phyloP scores from a whole-genome alignment of 495 filamentous ascomycete species.

The Extremus antarcticus region DNA sequence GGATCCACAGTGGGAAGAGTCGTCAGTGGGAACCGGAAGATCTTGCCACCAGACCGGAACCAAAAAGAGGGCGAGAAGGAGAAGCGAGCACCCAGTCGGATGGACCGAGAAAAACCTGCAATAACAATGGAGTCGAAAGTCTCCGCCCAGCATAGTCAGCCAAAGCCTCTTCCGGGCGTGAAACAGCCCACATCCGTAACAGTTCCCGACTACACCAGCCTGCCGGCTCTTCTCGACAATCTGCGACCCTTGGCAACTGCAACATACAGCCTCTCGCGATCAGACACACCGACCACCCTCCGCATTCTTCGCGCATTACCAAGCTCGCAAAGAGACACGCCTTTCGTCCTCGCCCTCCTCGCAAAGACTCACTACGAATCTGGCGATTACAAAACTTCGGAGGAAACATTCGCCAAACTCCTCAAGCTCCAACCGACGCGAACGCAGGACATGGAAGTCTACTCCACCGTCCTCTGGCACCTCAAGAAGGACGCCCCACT shows the following conservation, averaged over 20 bases:
- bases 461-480: slow-evolving; percentile 95
- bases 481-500: slow-evolving; percentile 83
- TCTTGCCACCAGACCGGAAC: slow-evolving; percentile 51
- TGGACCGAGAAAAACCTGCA: slow-evolving; percentile 8
- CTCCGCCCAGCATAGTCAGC: background rate
- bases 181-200: background rate
- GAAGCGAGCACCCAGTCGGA: slow-evolving; percentile 21
- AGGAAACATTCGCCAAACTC: slow-evolving; percentile 69
- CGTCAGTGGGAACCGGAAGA: slow-evolving; percentile 77
- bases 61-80: slow-evolving; percentile 39
- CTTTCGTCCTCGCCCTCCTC: slow-evolving; percentile 88
- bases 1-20: slow-evolving; percentile 64
- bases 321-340: slow-evolving; percentile 71
- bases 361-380: slow-evolving; percentile 84
- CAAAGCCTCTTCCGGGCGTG: background rate
- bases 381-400: slow-evolving; percentile 70
- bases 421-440: slow-evolving; percentile 65
- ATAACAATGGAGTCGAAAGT: background rate
- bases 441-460: slow-evolving; percentile 90
- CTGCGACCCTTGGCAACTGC: slow-evolving; percentile 73
- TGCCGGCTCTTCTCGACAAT: slow-evolving; percentile 67
- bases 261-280: slow-evolving; percentile 65
- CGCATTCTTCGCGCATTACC: slow-evolving; percentile 58
- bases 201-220: slow-evolving; percentile 51
- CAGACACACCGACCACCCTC: slow-evolving; percentile 65